Conservation (phyloP, 352 stramenopile species). For the Lagenidium sp. region DNA sequence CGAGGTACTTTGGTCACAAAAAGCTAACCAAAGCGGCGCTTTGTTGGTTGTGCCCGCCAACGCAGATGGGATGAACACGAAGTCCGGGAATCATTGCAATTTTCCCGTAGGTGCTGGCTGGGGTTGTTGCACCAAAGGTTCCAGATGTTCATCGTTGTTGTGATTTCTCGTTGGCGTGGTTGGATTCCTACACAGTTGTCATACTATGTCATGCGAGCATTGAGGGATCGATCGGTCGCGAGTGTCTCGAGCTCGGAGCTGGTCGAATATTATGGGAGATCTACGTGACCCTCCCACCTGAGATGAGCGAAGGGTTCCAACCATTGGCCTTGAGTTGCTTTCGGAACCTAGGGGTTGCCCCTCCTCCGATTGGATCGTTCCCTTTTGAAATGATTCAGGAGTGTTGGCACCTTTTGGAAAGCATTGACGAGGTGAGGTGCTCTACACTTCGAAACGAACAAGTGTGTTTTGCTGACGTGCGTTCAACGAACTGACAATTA, state of each 20-base stretch:
- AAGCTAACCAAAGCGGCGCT: too few relatives aligned
- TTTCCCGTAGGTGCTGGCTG: conserved; percentile 25
- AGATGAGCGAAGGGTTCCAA: conserved; percentile 6
- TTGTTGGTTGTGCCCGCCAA: not conserved
- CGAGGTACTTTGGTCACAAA: too few relatives aligned
- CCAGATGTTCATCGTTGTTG: not conserved
- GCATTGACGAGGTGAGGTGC: too few relatives aligned
- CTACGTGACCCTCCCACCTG: conserved; percentile 11
- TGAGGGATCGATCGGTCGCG: conserved; percentile 28
- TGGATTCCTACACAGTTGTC: conserved; percentile 20
- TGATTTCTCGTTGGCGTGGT: not conserved
- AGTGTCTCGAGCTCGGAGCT: conserved; percentile 29
- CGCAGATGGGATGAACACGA: conserved; percentile 35
- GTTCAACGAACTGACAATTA: conserved; percentile 1
- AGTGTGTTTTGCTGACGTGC: not conserved
- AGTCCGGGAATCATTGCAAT: conserved; percentile 42
- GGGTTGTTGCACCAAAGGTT: not conserved
- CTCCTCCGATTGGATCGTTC: conserved; percentile 1
- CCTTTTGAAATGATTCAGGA: conserved; percentile 9
- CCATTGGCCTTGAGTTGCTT: conserved; percentile 30
- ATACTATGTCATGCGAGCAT: conserved; percentile 50
- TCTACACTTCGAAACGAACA: not conserved
- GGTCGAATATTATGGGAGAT: conserved; percentile 21
- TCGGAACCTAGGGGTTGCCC: conserved; percentile 38
- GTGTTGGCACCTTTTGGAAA: conserved; percentile 5